Percentiles rank a stretch among this genome's conserved stretches.
phyloP scores from a whole-genome alignment of 2,329 filamentous ascomycete genomes.

The Penicillium italicum region DNA sequence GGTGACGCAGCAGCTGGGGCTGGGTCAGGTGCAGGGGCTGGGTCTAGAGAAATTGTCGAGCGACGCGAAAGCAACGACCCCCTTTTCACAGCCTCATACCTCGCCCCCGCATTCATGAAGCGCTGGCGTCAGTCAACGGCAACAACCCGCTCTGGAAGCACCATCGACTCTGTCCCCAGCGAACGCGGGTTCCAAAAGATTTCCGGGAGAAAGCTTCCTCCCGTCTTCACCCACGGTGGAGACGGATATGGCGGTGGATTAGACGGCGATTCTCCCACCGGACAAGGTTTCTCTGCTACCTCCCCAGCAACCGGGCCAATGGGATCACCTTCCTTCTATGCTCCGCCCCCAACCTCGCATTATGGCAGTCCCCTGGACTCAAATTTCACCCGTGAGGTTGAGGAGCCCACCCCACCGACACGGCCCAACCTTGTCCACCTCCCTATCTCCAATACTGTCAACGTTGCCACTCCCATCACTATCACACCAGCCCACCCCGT shows the following conservation, averaged over 20 bases:
- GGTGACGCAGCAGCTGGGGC: conserved; percentile 16
- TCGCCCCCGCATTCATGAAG: conserved; percentile 39
- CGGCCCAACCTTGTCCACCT: conserved; percentile 45
- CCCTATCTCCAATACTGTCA: conserved; percentile 38
- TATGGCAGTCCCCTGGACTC: conserved; percentile 32
- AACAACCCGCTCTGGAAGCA: conserved; percentile 36
- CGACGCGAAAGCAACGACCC: conserved; percentile 39
- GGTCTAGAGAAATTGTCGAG: conserved; percentile 32
- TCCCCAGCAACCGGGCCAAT: conserved; percentile 24
- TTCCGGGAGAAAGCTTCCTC: conserved; percentile 47
- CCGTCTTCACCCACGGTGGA: conserved; percentile 46
- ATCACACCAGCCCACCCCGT: conserved; percentile 27
- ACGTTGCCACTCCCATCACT: conserved; percentile 22
- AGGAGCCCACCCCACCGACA: conserved; percentile 34
- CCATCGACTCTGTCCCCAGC: conserved; percentile 32
- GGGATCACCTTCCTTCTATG: conserved; percentile 23
- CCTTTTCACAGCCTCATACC: conserved; percentile 38
- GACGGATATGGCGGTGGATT: conserved; percentile 44
- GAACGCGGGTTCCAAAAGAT: conserved; percentile 51
- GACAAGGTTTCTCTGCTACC: conserved; percentile 23
- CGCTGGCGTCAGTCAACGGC: conserved; percentile 41
- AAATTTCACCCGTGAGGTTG: conserved; percentile 31
- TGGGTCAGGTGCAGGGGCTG: conserved; percentile 10
- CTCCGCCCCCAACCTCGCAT: conserved; percentile 28
- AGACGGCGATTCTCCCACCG: conserved; percentile 32